These are phyloP conservation scores for Acarospora socialis DNA, from an alignment of 2,329 filamentous ascomycete species.

Conservation along the genomic window DNA sequence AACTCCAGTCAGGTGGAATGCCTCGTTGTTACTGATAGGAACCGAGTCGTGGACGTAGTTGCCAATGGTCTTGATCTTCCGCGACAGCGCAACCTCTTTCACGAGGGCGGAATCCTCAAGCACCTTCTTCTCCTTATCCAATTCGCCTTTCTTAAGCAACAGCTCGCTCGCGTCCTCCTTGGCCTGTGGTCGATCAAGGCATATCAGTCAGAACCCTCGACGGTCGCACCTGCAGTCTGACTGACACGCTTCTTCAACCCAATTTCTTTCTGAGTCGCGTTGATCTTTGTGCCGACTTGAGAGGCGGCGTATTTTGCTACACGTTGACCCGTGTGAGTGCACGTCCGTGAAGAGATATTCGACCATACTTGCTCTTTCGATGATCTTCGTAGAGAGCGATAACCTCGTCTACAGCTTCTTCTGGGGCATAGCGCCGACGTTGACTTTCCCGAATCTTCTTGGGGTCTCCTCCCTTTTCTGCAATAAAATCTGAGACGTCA, in stretches of 20 bases:
- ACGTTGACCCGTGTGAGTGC: constrained; percentile 7
- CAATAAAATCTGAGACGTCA: constrained; percentile 64
- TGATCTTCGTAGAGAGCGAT: constrained; percentile 78
- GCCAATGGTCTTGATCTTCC: constrained; percentile 71
- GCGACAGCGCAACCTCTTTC: constrained; percentile 60
- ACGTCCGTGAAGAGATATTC: constrained; percentile 2
- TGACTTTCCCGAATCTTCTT: constrained; percentile 88
- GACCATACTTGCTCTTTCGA: constrained; percentile 45
- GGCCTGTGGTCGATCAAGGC: constrained; percentile 43
- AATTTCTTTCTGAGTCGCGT: constrained; percentile 79
- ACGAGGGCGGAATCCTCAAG: constrained; percentile 58
- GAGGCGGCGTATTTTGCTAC: constrained; percentile 60
- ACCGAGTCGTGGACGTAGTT: constrained; percentile 87
- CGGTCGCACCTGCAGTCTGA: no score
- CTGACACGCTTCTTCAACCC: constrained; percentile 74
- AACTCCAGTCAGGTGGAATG: constrained; percentile 20
- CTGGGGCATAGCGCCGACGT: constrained; percentile 62
- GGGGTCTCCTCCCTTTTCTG: constrained; percentile 80
- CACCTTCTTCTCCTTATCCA: constrained; percentile 71
- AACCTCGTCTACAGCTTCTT: constrained; percentile 79
- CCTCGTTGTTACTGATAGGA: constrained; percentile 68
- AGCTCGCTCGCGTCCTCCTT: constrained; percentile 80
- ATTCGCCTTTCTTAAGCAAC: constrained; percentile 58
- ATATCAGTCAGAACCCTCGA: no score
- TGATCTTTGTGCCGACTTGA: constrained; percentile 73